These are phyloP conservation scores for Euphorbia schlechtendalii DNA, from an alignment of 441 rosid species.

Conservation along the genomic window DNA sequence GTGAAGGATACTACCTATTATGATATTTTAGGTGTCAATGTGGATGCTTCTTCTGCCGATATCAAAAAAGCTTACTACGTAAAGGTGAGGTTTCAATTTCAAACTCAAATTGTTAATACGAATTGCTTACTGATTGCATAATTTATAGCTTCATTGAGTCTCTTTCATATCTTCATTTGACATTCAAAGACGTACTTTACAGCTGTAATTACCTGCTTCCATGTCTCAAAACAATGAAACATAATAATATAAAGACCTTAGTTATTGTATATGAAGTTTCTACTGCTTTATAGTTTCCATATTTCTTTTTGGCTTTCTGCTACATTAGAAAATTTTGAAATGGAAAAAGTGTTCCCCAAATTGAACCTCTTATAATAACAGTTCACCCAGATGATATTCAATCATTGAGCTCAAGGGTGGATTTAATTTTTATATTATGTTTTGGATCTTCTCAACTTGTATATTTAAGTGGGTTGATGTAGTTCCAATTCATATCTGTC, in stretches of 20 bases:
- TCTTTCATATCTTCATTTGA: neutral
- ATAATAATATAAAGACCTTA: too few relatives aligned
- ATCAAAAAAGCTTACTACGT: slow-evolving; percentile 91
- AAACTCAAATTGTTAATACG: neutral
- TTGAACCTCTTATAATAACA: too few relatives aligned
- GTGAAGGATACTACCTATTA: slow-evolving; percentile 68
- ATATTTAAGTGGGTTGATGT: neutral
- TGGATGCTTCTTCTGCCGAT: slow-evolving; percentile 68
- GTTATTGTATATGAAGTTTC: neutral
- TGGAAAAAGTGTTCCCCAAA: too few relatives aligned
- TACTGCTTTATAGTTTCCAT: neutral
- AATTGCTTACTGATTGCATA: neutral
- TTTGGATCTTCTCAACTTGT: neutral
- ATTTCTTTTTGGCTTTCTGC: neutral
- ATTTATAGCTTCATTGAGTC: neutral
- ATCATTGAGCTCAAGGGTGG: neutral
- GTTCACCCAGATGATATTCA: too few relatives aligned
- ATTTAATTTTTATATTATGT: neutral
- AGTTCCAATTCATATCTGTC: neutral
- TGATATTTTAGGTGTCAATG: slow-evolving; percentile 62
- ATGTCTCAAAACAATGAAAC: too few relatives aligned
- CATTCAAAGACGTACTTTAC: neutral
- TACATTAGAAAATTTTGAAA: neutral
- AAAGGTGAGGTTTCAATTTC: slow-evolving; percentile 40
- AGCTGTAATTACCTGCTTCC: neutral